Conservation (phyloP, 208 protist species). For the Leishmania tarentolae region DNA sequence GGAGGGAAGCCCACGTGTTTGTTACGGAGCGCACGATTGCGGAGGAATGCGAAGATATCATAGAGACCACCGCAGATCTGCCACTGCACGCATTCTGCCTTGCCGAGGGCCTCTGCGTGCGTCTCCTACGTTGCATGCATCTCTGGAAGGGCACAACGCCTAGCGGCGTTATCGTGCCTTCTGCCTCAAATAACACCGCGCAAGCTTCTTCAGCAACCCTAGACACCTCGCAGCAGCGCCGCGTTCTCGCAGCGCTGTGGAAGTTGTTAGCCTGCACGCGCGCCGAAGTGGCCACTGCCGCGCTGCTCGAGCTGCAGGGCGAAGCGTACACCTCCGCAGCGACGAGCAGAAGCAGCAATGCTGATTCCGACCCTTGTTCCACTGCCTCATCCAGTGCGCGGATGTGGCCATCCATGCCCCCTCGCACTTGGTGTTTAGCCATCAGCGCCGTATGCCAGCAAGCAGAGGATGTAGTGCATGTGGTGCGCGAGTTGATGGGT, state of each 20-base stretch:
- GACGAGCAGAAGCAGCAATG: background rate
- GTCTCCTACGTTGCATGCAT: slow-evolving; percentile 12
- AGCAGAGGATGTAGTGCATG: slow-evolving; percentile 2
- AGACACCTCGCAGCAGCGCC: background rate
- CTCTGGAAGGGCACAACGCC: background rate
- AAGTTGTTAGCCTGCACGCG: slow-evolving; percentile 6
- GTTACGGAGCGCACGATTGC: background rate
- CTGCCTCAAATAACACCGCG: background rate
- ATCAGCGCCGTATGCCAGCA: background rate
- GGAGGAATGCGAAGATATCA: slow-evolving; percentile 11
- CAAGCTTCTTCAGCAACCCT: background rate
- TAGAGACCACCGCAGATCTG: slow-evolving; percentile 13
- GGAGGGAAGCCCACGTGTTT: background rate
- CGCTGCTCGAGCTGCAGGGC: slow-evolving; percentile 9
- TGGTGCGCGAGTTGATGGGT: slow-evolving; percentile 1
- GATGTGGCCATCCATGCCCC: background rate
- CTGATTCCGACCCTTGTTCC: background rate
- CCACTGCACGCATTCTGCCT: slow-evolving; percentile 14
- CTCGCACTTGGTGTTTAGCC: background rate
- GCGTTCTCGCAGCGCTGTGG: slow-evolving; percentile 7
- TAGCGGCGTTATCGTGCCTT: background rate
- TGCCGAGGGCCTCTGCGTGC: slow-evolving; percentile 17
- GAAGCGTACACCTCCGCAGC: background rate
- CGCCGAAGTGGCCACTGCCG: background rate
- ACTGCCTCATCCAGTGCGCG: background rate